phyloP scores from a whole-genome alignment of 352 stramenopile species.

The Salisapilia sapeloensis region DNA sequence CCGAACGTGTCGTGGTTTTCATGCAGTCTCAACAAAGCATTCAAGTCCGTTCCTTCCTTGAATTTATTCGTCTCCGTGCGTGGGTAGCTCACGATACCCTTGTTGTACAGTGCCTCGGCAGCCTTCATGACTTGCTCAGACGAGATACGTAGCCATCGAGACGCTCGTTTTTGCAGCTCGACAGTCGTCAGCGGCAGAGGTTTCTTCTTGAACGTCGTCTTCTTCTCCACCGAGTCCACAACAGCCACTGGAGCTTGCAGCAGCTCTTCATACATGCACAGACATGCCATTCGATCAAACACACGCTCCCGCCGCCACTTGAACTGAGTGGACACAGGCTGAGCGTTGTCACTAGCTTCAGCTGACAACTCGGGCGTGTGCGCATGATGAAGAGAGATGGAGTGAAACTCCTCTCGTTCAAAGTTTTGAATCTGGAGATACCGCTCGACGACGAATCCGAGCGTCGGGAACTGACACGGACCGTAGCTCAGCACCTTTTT shows the following conservation, averaged over 20 bases:
- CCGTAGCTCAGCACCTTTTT: conserved; percentile 95
- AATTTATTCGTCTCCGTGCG: conserved; percentile 99
- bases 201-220: conserved; percentile 86
- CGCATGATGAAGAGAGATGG: conserved; percentile 80
- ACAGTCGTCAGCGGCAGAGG: conserved; percentile 96
- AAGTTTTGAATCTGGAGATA: conserved; percentile 94
- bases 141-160: conserved; percentile 89
- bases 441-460: conserved; percentile 93
- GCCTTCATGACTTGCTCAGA: conserved; percentile 94
- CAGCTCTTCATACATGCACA: conserved; percentile 86
- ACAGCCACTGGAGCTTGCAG: conserved; percentile 39
- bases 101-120: conserved; percentile 94
- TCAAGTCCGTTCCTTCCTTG: conserved; percentile 85
- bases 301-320: conserved; percentile 90
- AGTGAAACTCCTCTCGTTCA: conserved; percentile 92
- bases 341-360: conserved; percentile 12
- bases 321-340: conserved; percentile 77
- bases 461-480: conserved; percentile 98
- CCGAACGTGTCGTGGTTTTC: conserved; percentile 57
- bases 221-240: conserved; percentile 54
- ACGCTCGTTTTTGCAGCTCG: conserved; percentile 96
- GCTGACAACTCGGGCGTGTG: conserved; percentile 8
- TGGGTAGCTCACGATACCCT: conserved; percentile 97
- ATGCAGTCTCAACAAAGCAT: conserved; percentile 56
- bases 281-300: conserved; percentile 88